Base-by-base conservation (phyloP, 2,329 filamentous ascomycete species). In the Cercospora citrullina region DNA sequence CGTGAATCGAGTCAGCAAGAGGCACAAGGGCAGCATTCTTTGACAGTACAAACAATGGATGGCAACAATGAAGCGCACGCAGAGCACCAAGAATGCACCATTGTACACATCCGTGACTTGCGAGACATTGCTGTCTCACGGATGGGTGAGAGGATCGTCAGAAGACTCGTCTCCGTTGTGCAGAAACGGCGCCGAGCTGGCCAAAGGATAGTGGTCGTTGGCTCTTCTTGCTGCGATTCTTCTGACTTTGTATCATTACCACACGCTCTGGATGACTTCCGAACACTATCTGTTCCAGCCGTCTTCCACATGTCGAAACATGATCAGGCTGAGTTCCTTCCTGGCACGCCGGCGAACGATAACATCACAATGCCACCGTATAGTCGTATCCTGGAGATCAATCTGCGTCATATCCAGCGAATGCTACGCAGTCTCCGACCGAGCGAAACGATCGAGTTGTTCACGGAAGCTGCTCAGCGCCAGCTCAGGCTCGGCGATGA, bases 91-190 rank as follows among this genome's bases (percentile, higher is more conserved):
- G 30, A 57, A 36, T 51, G 61, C 51, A 84, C 84, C 26, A 84
- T 93, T 7, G 89, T 98, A 5, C 67, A 84, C 96, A 45, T 92
- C 92, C 73, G 81, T 76, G 92, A 98, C 77, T 91, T 93, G 75
- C 88, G 91, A 63, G 92, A 96, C 71, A 84, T 99, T 8, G 87
- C 86, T 73, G 86, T 87, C 75, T 89, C 91, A 0, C 78, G 86
- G 5, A 88, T 92, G 67, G 92, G 93, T 10, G 84, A 87, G 1
- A 84, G 86, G 23, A 86, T 98, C 33, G 81, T 97, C 7, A 82
- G 84, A 48, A 88, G 90, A 67, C 81, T 99, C 12, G 88, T 91
- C 63, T 85, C 87, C 59, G 83, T 91, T 6, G 87, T 96, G 28
- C 90, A 94, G 73, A 86, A 87, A 68, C 85, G 90, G 67, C 91